Conservation (phyloP, 2,329 filamentous ascomycete genomes). For the Fusarium nygamai region DNA sequence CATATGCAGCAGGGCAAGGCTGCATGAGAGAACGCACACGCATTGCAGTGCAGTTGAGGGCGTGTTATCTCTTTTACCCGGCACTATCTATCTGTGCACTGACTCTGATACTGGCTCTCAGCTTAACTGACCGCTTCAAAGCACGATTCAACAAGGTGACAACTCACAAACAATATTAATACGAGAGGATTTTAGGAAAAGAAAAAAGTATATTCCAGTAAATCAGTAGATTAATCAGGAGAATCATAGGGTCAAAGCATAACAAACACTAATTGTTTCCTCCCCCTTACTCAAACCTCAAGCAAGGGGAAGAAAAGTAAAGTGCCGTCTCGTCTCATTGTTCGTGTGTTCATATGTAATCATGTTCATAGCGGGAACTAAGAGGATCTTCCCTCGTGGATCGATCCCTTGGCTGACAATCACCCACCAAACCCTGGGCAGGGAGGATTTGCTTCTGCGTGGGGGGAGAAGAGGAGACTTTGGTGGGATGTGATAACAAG, state of each 20-base stretch:
- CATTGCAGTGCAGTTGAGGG: conserved; percentile 12
- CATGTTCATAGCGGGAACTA: conserved; percentile 23
- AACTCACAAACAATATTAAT: conserved; percentile 22
- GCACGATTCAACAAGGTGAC: conserved; percentile 21
- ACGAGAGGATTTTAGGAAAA: background rate
- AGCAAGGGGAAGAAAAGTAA: conserved; percentile 5
- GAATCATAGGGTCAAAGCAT: conserved; percentile 1
- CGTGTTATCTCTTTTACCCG: conserved; percentile 24
- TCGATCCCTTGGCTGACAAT: conserved; percentile 27
- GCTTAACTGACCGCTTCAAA: conserved; percentile 27
- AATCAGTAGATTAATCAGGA: background rate
- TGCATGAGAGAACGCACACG: conserved; percentile 12
- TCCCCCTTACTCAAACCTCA: conserved; percentile 3
- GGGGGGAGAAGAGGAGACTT: conserved; percentile 11
- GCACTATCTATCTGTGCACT: background rate
- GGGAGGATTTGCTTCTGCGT: conserved; percentile 9
- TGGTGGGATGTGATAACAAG: conserved; percentile 3
- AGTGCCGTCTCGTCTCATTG: conserved; percentile 3
- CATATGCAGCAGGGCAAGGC: conserved; percentile 22
- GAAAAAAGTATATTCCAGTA: background rate
- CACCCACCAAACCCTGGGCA: background rate
- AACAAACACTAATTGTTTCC: conserved; percentile 8
- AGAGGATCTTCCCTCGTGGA: conserved; percentile 25
- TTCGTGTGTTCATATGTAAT: background rate
- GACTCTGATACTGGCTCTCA: background rate